Conservation (phyloP, 345 rosid species). For the Brassica juncea region DNA sequence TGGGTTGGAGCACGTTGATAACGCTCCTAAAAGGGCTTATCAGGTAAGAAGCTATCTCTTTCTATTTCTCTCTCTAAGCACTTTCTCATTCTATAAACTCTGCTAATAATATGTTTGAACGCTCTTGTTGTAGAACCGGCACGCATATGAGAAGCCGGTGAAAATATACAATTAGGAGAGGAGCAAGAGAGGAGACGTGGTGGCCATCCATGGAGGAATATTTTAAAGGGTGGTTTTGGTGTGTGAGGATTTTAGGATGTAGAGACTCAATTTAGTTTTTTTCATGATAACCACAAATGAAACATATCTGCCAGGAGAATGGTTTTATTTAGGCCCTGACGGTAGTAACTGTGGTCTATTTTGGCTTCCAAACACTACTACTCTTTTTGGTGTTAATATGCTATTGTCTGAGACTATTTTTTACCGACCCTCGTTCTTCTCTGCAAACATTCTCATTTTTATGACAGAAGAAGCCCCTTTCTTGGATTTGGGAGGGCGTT, state of each 20-base stretch:
- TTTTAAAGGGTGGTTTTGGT: neutral
- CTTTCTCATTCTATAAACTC: neutral
- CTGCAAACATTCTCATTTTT: neutral
- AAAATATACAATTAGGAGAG: constrained; percentile 26
- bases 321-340: neutral
- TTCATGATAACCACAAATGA: neutral
- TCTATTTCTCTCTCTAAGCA: neutral
- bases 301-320: neutral
- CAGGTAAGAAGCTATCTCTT: constrained; percentile 49
- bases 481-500: neutral
- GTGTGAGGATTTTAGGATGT: neutral
- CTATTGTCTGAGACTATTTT: neutral
- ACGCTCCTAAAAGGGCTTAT: constrained; percentile 78
- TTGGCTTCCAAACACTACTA: neutral
- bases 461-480: neutral
- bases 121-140: constrained; percentile 19
- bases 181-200: neutral
- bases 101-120: constrained; percentile 8
- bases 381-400: neutral
- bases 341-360: neutral
- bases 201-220: neutral
- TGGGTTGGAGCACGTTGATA: constrained; percentile 88
- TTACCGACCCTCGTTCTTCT: neutral
- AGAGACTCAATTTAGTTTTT: neutral
- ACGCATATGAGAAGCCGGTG: neutral